Conservation (phyloP, 2,329 filamentous ascomycete species). For the Cadophora malorum region DNA sequence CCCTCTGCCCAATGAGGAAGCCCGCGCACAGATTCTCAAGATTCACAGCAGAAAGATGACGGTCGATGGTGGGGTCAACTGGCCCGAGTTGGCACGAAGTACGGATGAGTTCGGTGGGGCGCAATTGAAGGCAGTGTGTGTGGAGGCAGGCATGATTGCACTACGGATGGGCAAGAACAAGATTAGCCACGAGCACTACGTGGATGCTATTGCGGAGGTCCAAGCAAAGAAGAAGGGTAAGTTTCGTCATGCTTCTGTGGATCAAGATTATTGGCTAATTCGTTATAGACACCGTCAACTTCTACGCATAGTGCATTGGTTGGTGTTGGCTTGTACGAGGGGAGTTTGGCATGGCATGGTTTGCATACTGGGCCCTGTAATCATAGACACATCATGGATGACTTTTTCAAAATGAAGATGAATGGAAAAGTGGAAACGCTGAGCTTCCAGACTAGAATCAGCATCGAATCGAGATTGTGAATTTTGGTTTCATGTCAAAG, state of each 20-base stretch:
- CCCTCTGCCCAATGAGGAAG: slow-evolving; percentile 96
- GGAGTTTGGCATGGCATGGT: slow-evolving; percentile 40
- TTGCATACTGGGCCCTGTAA: slow-evolving; percentile 41
- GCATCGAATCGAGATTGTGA: background rate
- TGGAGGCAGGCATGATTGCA: slow-evolving; percentile 99
- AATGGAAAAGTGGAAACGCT: slow-evolving; percentile 8
- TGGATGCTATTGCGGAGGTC: slow-evolving; percentile 97
- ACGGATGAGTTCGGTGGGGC: slow-evolving; percentile 99
- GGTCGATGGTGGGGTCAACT: slow-evolving; percentile 91
- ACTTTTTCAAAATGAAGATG: slow-evolving; percentile 19
- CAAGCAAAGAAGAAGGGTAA: slow-evolving; percentile 76
- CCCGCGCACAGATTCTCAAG: slow-evolving; percentile 93
- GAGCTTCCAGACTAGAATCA: background rate
- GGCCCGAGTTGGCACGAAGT: slow-evolving; percentile 91
- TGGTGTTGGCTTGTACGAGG: slow-evolving; percentile 30
- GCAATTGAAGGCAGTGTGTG: slow-evolving; percentile 97
- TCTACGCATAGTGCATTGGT: slow-evolving; percentile 39
- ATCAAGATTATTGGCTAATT: slow-evolving; percentile 22
- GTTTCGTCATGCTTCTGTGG: slow-evolving; percentile 35
- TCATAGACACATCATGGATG: slow-evolving; percentile 42
- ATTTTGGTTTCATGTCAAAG: background rate
- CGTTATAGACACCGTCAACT: slow-evolving; percentile 40
- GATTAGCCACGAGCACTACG: slow-evolving; percentile 97
- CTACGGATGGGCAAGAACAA: slow-evolving; percentile 93
- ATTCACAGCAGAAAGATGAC: slow-evolving; percentile 99